Conservation (phyloP, 2,329 filamentous ascomycete genomes). For the Didymella lethalis region DNA sequence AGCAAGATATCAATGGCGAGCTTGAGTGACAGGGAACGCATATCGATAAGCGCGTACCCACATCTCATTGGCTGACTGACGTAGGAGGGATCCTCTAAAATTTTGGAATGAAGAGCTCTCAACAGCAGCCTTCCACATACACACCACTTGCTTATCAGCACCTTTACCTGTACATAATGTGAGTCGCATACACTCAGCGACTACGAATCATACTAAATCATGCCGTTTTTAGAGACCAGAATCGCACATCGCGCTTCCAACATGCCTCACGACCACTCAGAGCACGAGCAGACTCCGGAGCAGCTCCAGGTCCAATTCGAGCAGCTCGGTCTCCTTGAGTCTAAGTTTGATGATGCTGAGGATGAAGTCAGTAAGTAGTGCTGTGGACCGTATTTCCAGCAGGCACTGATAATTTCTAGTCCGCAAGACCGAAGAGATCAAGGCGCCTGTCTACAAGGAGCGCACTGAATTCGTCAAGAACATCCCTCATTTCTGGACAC, state of each 20-base stretch:
- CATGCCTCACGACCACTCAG: slow-evolving; percentile 35
- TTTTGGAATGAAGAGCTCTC: slow-evolving; percentile 10
- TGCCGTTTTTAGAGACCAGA: slow-evolving; percentile 28
- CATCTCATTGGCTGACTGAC: slow-evolving; percentile 20
- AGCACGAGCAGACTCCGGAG: slow-evolving; percentile 28
- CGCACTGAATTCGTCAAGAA: slow-evolving; percentile 73
- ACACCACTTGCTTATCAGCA: slow-evolving; percentile 15
- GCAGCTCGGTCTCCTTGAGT: slow-evolving; percentile 80
- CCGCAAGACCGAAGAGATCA: slow-evolving; percentile 74
- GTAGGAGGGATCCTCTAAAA: slow-evolving; percentile 19
- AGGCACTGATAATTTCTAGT: slow-evolving; percentile 59
- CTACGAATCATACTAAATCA: slow-evolving; percentile 14
- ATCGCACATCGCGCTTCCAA: slow-evolving; percentile 21
- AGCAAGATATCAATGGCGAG: neutral
- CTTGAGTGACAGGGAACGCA: neutral
- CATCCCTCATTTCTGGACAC: slow-evolving; percentile 92
- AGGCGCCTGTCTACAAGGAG: slow-evolving; percentile 76
- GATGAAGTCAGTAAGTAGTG: slow-evolving; percentile 73
- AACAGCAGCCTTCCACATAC: slow-evolving; percentile 21
- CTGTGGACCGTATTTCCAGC: neutral
- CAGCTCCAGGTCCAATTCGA: slow-evolving; percentile 63
- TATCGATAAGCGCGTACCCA: slow-evolving; percentile 19
- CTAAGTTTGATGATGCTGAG: slow-evolving; percentile 84
- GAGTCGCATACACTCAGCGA: slow-evolving; percentile 15
- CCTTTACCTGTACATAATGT: slow-evolving; percentile 12